Evolutionary conservation across 805 yeast species (phyloP), one percentile per base, ranked within the genome.

Genomic region (Wickerhamomyces tratensis): DNA sequence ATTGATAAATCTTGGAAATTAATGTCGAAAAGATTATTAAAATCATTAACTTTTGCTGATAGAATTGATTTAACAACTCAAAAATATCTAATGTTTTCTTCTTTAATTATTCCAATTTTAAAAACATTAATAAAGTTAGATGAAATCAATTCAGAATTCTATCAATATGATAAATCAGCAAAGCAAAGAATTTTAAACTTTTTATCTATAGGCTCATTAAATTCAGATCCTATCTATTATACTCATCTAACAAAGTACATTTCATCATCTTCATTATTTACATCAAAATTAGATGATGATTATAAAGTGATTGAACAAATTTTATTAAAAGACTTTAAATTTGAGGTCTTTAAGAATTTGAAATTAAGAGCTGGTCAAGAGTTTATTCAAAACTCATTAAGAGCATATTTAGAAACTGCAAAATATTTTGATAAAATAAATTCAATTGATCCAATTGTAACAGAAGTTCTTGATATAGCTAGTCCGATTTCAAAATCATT

Each of bases 221-320:
- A 67, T 40, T 76, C 84, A 40, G 62, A 66, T 29, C 71, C 79
- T 0, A 48, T 61, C 0, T 81, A 77, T 52, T 83, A 75, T 49
- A 43, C 45, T 7, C 39, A 54, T 10, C 42, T 65, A 25, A 44
- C 45, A 10, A 35, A 42, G 6, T 52, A 62, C 29, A 49, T 58
- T 20, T 36, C 46, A 27, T 39, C 41, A 6, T 50, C 57, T 2
- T 30, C 42, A 2, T 34, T 49, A 0, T 46, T 53, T 5, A 40
- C 46, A 2, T 25, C 52, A 1, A 29, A 31, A 0, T 42, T 46
- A 5, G 41, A 33, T n/a, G 46, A 59, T 10, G 59, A 59, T 30
- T 43, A 49, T 13, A 43, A 43, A 3, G n/a, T 60, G 53, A 57
- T 46, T 47, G 49, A 51, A 25, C 49, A 55, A 5, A 45, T 66